A percentile compares a stretch with the other conserved stretches of the same genome.
Evolutionary conservation across 805 yeast species (phyloP).

Genomic region (Blastobotrys muscicola): DNA sequence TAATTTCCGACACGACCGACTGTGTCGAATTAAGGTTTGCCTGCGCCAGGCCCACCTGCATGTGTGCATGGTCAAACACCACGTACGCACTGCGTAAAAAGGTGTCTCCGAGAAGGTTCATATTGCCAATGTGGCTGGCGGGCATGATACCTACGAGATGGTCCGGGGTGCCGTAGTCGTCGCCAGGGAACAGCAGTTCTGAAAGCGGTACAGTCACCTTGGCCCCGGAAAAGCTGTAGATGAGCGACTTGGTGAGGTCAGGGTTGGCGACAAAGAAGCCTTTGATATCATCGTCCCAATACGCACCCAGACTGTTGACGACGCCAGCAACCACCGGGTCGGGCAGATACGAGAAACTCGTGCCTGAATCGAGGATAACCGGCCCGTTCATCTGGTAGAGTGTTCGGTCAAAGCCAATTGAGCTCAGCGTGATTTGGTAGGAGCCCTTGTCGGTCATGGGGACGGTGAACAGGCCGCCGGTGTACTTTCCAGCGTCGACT

Average conservation of each 20-base stretch:
- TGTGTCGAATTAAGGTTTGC: conserved; percentile 25
- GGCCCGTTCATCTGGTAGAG: too few relatives aligned
- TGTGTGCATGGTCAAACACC: conserved; percentile 52
- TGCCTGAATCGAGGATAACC: conserved; percentile 8
- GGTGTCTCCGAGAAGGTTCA: conserved; percentile 43
- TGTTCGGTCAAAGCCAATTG: too few relatives aligned
- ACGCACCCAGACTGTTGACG: neutral
- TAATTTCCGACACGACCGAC: conserved; percentile 18
- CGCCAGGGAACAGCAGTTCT: conserved; percentile 11
- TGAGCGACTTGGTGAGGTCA: conserved; percentile 13
- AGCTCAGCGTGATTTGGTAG: too few relatives aligned
- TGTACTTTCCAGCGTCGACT: conserved; percentile 33
- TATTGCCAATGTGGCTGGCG: too few relatives aligned
- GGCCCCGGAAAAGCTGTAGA: conserved; percentile 16
- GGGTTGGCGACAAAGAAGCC: neutral
- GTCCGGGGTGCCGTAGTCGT: too few relatives aligned
- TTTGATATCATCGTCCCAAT: neutral
- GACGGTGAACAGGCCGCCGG: conserved; percentile 33
- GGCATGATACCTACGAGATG: too few relatives aligned
- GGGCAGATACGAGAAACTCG: conserved; percentile 11
- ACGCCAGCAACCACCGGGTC: neutral
- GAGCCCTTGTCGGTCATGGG: conserved; percentile 31
- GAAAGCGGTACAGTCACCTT: conserved; percentile 15
- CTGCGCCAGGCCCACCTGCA: conserved; percentile 46
- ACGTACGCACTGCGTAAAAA: conserved; percentile 54